Base-by-base conservation (phyloP, 1,139 yeast species). In the Scheffersomyces parashehatae region DNA sequence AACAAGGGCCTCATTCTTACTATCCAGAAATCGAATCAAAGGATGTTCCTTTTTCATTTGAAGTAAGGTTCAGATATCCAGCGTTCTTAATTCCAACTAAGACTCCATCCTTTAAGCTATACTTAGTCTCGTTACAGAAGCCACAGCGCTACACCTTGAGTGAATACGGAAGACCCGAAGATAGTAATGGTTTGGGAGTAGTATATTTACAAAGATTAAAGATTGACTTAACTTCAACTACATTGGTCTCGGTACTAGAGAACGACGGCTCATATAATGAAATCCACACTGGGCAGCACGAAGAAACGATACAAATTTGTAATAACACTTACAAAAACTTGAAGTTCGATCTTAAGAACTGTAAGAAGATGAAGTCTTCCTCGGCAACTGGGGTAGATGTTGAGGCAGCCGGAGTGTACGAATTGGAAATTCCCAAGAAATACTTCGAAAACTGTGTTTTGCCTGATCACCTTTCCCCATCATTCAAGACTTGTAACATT, bases 401-500 rank as follows among this genome's bases (percentile, higher is more conserved):
- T n/a, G 35, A 31, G 15, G 35, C 35, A 14, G 48, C 50, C 3
- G 43, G 39, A n/a, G 45, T 67, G 10, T 74, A 67, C 52, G 82
- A 77, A 50, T 49, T 77, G 14, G 80, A 75, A 47, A 70, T 79
- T 9, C 82, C 83, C 0, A 48, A 51, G n/a, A 57, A 64, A 41
- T 60, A 67, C 43, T 75, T 62, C 43, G 55, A 62, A 31, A 71
- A 72, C 46, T 73, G 78, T 29, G 56, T 68, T 1, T 54, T 82
- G 11, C 85, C 88, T 0, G 75, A 70, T 38, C 59, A 68, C 43
- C 60, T 81, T 7, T 62, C 81, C 1, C 87, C 88, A 2, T 67
- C 79, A 5, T 83, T 83, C 59, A 64, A 60, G 32, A 78, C 83
- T 3, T 83, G 88, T 58, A 82, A 82, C 56, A 73, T 83, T 12